Evolutionary conservation across 2,329 filamentous ascomycete genomes (phyloP).

Genomic region (Beauveria sp.): DNA sequence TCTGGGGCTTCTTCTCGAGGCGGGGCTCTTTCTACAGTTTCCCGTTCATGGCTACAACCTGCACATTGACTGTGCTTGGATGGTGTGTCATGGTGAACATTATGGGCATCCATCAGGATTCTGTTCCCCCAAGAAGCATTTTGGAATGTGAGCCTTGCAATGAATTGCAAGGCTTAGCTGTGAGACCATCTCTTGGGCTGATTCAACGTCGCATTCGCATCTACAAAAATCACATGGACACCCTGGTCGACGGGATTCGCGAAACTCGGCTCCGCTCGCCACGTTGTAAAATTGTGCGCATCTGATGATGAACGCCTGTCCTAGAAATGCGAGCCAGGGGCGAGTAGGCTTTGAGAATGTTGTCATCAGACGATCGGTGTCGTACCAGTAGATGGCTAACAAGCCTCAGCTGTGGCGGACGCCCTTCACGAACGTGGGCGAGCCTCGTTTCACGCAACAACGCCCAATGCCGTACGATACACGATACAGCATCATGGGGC

Average conservation of each 20-base stretch:
- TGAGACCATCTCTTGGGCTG: not conserved
- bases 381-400: not conserved
- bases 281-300: not conserved
- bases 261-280: conserved; percentile 5
- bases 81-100: not conserved
- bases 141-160: not conserved
- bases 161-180: not conserved
- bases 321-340: not conserved
- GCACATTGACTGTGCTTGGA: not conserved
- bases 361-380: not conserved
- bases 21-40: conserved; percentile 1
- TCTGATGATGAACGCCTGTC: not conserved
- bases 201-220: conserved; percentile 2
- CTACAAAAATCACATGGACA: not conserved
- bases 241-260: conserved; percentile 7
- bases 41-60: not conserved
- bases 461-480: not conserved
- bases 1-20: not conserved
- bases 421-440: not conserved
- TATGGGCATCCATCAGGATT: not conserved
- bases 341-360: not conserved
- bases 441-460: not conserved
- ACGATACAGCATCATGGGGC: not conserved
- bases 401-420: not conserved
- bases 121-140: not conserved